Evolutionary conservation across 1,284 basidiomycete genomes (phyloP), one percentile per base, ranked within the genome.

Genomic region (Trichosporon sp.): DNA sequence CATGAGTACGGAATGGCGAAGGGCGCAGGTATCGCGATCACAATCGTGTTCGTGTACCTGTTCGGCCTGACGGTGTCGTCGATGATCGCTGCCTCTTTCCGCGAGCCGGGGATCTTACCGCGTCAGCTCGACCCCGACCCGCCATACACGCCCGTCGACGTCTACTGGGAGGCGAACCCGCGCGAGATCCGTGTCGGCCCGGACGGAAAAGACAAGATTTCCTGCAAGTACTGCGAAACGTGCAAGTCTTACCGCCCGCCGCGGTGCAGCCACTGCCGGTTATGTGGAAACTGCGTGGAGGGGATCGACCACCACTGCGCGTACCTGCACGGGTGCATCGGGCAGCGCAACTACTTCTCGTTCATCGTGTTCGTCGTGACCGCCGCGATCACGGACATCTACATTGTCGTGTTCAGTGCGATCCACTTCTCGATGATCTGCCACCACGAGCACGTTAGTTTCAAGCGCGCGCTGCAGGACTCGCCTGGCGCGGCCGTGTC

Each of bases 211-310:
- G 87, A 62, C 64, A 93, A 92, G 66, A 91, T 95, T 31, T 89
- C 90, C 13, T 90, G 92, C 70, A 95, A 95, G 82, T 95, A 93
- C 76, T 97, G 95, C 80, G 88, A 90, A 58, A 96, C 93, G 15
- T 97, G 94, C 83, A 88, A 88, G 77, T 92, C 88, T 3, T 96
- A 97, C 80, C 88, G 95, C 34, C 92, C 94, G 15, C 94, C 95
- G 7, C 85, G 94, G 69, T 91, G 92, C 42, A 95, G 92, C 78
- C 94, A 97, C 82, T 97, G 94, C 81, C 92, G 93, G 79, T 88
- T 96, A 87, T 97, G 94, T 80, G 92, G 95, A 75, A 96, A 97
- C 79, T 97, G 95, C 78, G 92, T 96, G 25, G 94, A 96, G 74
- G 90, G 90, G 2, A 83, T 83, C 71, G 81, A 95, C 78, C 93